Evolutionary conservation across 2,329 filamentous ascomycete species (phyloP).

Genomic region (Ceratocystiopsis sp.): DNA sequence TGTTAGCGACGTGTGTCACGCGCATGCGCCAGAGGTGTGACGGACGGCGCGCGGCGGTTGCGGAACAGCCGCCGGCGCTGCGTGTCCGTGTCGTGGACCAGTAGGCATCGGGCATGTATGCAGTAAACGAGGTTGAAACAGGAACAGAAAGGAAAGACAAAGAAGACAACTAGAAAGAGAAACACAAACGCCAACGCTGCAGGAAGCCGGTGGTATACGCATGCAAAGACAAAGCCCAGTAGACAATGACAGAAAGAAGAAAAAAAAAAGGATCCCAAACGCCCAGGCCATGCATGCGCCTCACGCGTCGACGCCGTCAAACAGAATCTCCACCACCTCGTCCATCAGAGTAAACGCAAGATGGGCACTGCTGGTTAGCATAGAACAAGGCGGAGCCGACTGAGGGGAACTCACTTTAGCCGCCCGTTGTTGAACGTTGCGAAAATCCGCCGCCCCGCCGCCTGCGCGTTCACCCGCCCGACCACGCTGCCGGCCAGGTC

Average conservation of each 20-base stretch:
- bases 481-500: constrained; percentile 89
- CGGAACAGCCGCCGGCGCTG: too few species aligned
- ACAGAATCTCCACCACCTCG: constrained; percentile 49
- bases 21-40: too few species aligned
- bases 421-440: constrained; percentile 81
- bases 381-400: not conserved
- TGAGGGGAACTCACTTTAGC: constrained; percentile 53
- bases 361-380: constrained; percentile 34
- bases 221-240: too few species aligned
- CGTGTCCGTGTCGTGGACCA: too few species aligned
- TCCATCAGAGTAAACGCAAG: constrained; percentile 55
- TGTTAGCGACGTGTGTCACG: too few species aligned
- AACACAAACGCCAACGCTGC: not conserved
- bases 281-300: not conserved
- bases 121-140: too few species aligned
- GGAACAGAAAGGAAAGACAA: not conserved
- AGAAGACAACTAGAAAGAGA: not conserved
- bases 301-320: constrained; percentile 21
- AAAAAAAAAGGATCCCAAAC: constrained; percentile 1
- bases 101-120: too few species aligned
- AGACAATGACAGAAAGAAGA: not conserved
- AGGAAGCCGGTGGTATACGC: not conserved
- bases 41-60: too few species aligned
- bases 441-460: constrained; percentile 74
- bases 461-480: constrained; percentile 77